These are phyloP conservation scores for Olyra latifolia DNA, from an alignment of 176 grass and related monocot genomes.

Conservation along the genomic window DNA sequence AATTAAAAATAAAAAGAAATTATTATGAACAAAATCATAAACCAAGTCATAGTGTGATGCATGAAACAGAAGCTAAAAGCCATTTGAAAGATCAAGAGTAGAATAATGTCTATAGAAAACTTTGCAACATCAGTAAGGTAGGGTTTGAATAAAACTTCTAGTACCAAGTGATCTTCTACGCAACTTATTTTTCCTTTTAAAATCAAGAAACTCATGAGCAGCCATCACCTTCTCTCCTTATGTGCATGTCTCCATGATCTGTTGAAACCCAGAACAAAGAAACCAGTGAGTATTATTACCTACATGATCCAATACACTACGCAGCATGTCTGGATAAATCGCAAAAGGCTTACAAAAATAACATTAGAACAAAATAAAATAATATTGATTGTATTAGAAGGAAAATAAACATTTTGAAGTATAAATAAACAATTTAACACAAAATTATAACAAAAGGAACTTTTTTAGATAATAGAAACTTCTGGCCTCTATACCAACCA, in stretches of 20 bases:
- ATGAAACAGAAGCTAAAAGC: slow-evolving; percentile 3
- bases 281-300: slow-evolving; percentile 32
- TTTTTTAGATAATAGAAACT: too few species aligned
- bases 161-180: slow-evolving; percentile 22
- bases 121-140: slow-evolving; percentile 1
- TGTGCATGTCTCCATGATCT: slow-evolving; percentile 87
- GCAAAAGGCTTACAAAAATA: slow-evolving; percentile 25
- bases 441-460: slow-evolving; percentile 18
- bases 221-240: slow-evolving; percentile 88
- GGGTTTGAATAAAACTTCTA: slow-evolving; percentile 14
- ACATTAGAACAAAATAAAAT: slow-evolving; percentile 18
- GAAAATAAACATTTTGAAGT: slow-evolving; percentile 25
- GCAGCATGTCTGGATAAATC: slow-evolving; percentile 4
- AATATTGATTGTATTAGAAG: slow-evolving; percentile 6
- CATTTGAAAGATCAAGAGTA: slow-evolving; percentile 7
- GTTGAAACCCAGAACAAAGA: slow-evolving; percentile 42
- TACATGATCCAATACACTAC: slow-evolving; percentile 27
- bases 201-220: slow-evolving; percentile 85
- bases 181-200: slow-evolving; percentile 91
- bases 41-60: background rate
- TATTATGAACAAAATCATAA: slow-evolving; percentile 20
- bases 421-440: slow-evolving; percentile 5
- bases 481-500: too few species aligned
- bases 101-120: slow-evolving; percentile 22
- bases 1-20: slow-evolving; percentile 25